These are phyloP conservation scores for Agrocybe pediades DNA, from an alignment of 768 basidiomycete species.

Conservation along the genomic window DNA sequence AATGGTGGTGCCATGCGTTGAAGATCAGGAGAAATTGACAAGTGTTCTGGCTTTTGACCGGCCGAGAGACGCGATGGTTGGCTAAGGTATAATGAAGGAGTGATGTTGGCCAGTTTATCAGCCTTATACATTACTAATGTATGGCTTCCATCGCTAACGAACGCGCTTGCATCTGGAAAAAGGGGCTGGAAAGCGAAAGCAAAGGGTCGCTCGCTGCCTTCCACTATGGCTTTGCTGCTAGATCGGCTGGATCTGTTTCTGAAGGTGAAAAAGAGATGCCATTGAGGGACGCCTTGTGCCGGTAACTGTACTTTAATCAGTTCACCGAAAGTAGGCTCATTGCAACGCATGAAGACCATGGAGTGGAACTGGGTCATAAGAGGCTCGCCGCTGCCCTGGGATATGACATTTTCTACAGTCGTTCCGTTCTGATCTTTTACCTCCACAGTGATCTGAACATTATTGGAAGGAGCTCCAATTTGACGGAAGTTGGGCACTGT, in stretches of 20 bases:
- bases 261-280: constrained; percentile 96
- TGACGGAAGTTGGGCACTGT: constrained; percentile 63
- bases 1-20: constrained; percentile 66
- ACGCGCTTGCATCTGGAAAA: constrained; percentile 72
- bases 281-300: constrained; percentile 63
- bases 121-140: constrained; percentile 81
- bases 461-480: constrained; percentile 57
- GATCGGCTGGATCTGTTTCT: constrained; percentile 61
- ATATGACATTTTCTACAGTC: constrained; percentile 70
- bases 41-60: constrained; percentile 62
- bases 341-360: constrained; percentile 87
- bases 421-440: constrained; percentile 74
- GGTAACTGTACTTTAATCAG: constrained; percentile 87
- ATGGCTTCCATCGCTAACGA: constrained; percentile 90
- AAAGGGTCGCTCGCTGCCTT: constrained; percentile 71
- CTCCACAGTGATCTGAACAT: constrained; percentile 91
- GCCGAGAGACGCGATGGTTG: constrained; percentile 61
- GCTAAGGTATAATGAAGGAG: constrained; percentile 71
- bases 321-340: constrained; percentile 90
- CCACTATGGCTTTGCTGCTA: constrained; percentile 36
- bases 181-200: constrained; percentile 93
- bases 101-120: constrained; percentile 64
- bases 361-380: constrained; percentile 82
- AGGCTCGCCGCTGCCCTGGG: constrained; percentile 85
- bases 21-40: constrained; percentile 59